These are phyloP conservation scores for Trichocladium uniseriatum DNA, from an alignment of 495 filamentous ascomycete genomes.

Conservation along the genomic window DNA sequence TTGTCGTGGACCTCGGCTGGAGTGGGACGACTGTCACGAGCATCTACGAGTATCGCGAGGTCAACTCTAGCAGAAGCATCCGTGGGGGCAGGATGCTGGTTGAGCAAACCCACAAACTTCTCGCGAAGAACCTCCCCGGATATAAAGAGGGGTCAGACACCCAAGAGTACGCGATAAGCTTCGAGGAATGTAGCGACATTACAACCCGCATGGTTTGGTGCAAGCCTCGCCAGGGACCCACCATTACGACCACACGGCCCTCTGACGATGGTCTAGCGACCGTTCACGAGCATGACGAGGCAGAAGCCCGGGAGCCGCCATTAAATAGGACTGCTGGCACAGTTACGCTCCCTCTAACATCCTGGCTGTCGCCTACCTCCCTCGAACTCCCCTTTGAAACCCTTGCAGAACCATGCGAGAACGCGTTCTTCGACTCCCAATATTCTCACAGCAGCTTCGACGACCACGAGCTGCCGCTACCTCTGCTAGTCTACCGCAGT, in stretches of 20 bases:
- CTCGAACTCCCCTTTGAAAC: constrained; percentile 56
- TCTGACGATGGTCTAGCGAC: constrained; percentile 33
- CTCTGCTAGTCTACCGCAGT: constrained; percentile 61
- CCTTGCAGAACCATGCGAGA: constrained; percentile 67
- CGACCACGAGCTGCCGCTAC: constrained; percentile 74
- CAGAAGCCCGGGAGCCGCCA: constrained; percentile 8
- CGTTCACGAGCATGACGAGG: constrained; percentile 42
- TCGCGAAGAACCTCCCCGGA: constrained; percentile 34
- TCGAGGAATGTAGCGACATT: constrained; percentile 74
- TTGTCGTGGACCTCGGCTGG: constrained; percentile 90
- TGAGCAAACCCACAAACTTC: constrained; percentile 56
- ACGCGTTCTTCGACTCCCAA: constrained; percentile 54
- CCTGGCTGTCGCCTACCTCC: constrained; percentile 36
- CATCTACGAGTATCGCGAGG: constrained; percentile 82
- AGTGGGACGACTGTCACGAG: constrained; percentile 71
- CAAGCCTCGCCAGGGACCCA: constrained; percentile 25
- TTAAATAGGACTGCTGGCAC: background rate
- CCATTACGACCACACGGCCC: background rate
- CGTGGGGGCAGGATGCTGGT: constrained; percentile 63
- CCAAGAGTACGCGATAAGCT: constrained; percentile 36
- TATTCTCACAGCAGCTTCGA: constrained; percentile 49
- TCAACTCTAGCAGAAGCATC: constrained; percentile 54
- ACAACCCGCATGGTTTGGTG: constrained; percentile 71
- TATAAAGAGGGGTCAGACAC: constrained; percentile 10
- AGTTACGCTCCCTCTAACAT: constrained; percentile 41